These are phyloP conservation scores for Colletotrichum spaethianum DNA, from an alignment of 2,329 filamentous ascomycete species.

Conservation along the genomic window DNA sequence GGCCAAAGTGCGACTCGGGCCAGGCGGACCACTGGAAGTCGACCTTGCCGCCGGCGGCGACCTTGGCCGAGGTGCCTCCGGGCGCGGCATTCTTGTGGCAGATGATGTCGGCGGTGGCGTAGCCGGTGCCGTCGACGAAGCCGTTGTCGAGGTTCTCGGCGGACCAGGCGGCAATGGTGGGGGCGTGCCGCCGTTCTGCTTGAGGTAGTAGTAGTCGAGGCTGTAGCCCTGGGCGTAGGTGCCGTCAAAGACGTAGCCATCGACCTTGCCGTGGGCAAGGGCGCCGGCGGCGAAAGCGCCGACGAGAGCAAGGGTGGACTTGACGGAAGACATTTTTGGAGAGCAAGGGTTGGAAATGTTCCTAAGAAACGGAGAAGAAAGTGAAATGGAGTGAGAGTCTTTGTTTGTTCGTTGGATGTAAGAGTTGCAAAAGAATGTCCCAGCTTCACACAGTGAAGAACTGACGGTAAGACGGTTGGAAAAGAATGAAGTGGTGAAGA, in stretches of 20 bases:
- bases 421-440: slow-evolving; percentile 41
- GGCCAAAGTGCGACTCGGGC: slow-evolving; percentile 62
- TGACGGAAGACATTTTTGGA: slow-evolving; percentile 29
- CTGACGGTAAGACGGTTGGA: slow-evolving; percentile 30
- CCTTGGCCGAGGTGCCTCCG: slow-evolving; percentile 53
- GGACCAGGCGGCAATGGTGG: slow-evolving; percentile 54
- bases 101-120: slow-evolving; percentile 58
- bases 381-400: slow-evolving; percentile 29
- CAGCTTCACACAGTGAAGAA: slow-evolving; percentile 43
- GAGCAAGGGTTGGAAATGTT: neutral
- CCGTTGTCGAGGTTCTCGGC: slow-evolving; percentile 63
- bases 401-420: slow-evolving; percentile 23
- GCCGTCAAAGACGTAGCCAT: slow-evolving; percentile 35
- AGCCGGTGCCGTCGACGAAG: slow-evolving; percentile 61
- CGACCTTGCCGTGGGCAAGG: slow-evolving; percentile 41
- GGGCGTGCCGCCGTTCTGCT: slow-evolving; percentile 39
- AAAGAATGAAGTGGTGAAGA: slow-evolving; percentile 39
- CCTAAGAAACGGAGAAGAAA: slow-evolving; percentile 7
- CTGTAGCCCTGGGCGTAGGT: slow-evolving; percentile 40
- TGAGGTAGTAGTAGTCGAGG: slow-evolving; percentile 45
- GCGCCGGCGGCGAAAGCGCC: slow-evolving; percentile 40
- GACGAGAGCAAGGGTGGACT: slow-evolving; percentile 38
- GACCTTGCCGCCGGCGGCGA: slow-evolving; percentile 57
- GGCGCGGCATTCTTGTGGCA: slow-evolving; percentile 60
- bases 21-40: slow-evolving; percentile 58